A percentile compares a stretch with the other conserved stretches of the same genome.
These are phyloP conservation scores for Phytophthora europaea DNA, from an alignment of 352 stramenopile genomes.

Conservation along the genomic window DNA sequence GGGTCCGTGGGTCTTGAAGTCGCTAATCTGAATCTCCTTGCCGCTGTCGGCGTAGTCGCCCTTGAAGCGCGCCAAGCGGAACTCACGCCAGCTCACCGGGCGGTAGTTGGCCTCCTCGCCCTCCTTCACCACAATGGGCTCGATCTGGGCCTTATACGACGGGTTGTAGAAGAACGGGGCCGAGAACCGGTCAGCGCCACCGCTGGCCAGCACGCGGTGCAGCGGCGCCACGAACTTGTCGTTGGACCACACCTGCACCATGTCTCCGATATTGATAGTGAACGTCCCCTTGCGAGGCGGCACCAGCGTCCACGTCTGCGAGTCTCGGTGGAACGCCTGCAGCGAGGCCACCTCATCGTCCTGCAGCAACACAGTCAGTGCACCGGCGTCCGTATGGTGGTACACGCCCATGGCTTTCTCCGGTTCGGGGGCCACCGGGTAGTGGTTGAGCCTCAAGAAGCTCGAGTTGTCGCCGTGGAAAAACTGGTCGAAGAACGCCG, in stretches of 20 bases:
- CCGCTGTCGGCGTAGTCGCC: conserved; percentile 94
- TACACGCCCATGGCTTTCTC: conserved; percentile 60
- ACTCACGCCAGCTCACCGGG: conserved; percentile 90
- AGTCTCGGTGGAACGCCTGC: conserved; percentile 59
- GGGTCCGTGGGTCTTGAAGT: conserved; percentile 29
- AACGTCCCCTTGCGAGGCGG: conserved; percentile 54
- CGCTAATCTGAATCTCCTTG: conserved; percentile 66
- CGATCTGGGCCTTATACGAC: conserved; percentile 71
- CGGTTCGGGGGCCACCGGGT: conserved; percentile 68
- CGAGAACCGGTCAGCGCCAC: conserved; percentile 53
- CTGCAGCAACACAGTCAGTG: conserved; percentile 67
- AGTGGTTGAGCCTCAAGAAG: conserved; percentile 94
- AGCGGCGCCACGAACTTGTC: conserved; percentile 56
- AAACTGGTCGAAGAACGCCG: conserved; percentile 69
- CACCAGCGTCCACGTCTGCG: conserved; percentile 58
- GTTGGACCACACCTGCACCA: conserved; percentile 70
- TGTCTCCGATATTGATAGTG: conserved; percentile 73
- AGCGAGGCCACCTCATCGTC: conserved; percentile 66
- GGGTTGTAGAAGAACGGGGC: conserved; percentile 77
- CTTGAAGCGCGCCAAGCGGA: conserved; percentile 87
- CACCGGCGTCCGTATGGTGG: conserved; percentile 70
- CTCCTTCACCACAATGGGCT: conserved; percentile 59
- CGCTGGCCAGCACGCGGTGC: conserved; percentile 58
- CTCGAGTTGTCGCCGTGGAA: conserved; percentile 84
- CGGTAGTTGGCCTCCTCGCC: conserved; percentile 64